These are phyloP conservation scores for Colletotrichum sp. DNA, from an alignment of 2,329 filamentous ascomycete species.

Conservation along the genomic window DNA sequence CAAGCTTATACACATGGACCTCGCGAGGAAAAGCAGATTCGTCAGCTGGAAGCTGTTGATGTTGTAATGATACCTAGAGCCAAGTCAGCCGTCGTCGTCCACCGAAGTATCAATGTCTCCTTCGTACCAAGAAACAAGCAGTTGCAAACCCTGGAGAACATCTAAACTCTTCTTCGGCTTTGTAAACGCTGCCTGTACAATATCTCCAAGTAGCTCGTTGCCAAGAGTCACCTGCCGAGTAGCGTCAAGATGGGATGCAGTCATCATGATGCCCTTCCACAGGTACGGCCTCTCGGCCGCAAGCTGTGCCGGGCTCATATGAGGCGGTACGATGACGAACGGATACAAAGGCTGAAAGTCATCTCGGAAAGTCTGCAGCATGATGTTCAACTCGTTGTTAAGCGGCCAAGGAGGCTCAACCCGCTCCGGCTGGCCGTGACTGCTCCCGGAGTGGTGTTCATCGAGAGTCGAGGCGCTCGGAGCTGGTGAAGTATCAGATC, in stretches of 20 bases:
- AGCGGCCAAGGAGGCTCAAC: slow-evolving; percentile 45
- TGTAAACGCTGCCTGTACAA: slow-evolving; percentile 43
- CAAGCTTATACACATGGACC: slow-evolving; percentile 50
- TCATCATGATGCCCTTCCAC: slow-evolving; percentile 57
- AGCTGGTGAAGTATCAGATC: background rate
- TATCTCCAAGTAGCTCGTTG: slow-evolving; percentile 46
- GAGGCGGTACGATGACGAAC: slow-evolving; percentile 47
- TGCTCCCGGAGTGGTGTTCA: slow-evolving; percentile 19
- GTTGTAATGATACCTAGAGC: slow-evolving; percentile 49
- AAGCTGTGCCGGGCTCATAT: slow-evolving; percentile 41
- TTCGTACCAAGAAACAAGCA: slow-evolving; percentile 51
- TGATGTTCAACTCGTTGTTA: slow-evolving; percentile 41
- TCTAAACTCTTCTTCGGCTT: slow-evolving; percentile 50
- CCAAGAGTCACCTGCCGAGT: slow-evolving; percentile 48
- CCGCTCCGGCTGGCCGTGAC: background rate
- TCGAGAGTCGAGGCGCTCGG: slow-evolving; percentile 26
- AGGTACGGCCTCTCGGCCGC: slow-evolving; percentile 45
- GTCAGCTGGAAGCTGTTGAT: slow-evolving; percentile 55
- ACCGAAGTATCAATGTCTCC: background rate
- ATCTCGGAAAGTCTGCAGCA: slow-evolving; percentile 42
- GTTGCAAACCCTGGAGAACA: slow-evolving; percentile 50
- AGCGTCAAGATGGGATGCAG: slow-evolving; percentile 46
- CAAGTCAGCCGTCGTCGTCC: background rate
- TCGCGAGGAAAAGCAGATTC: slow-evolving; percentile 52
- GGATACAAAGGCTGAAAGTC: slow-evolving; percentile 44